Base-by-base conservation (phyloP, 2,329 filamentous ascomycete species). In the Epichloe baconii region DNA sequence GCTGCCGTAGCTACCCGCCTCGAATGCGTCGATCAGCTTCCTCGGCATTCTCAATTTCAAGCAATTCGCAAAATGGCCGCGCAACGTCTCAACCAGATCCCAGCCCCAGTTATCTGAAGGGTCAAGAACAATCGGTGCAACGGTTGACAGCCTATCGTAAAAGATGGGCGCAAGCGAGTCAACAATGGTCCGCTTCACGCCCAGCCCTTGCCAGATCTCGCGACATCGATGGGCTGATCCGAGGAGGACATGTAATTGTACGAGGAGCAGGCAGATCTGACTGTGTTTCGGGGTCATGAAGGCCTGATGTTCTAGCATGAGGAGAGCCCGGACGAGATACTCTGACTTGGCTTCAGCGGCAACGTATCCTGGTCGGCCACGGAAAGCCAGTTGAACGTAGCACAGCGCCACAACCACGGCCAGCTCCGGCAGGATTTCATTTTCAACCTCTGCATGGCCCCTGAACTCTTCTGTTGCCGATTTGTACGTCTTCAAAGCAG, bases 121-220 rank as follows among this genome's bases (percentile, higher is more conserved):
- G 17, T 64, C 59, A 55, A 72, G 55, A 50, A 69, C 53, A 8
- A 58, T 56, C 0, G 78, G 78, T 0, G 77, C 67, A 2, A 80
- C 60, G 1, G 70, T 74, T 1, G 76, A 75, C 5, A 80, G 62
- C 2, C 78, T 71, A 58, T 82, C 78, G 53, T 76, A 74, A 53
- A 78, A 78, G 1, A 78, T 63, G 0, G 76, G 72, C 3, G 68
- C 76, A 0, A 81, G 67, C 0, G 76, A 74, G 54, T 80, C 77
- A n/a, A 78, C 71, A 31, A 79, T 76, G 0, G 75, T 76, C 21
- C 77, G 71, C 62, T 81, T 81, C 2, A 81, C 71, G 3, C 71
- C 75, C 10, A 79, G 67, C 0, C 67, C 67, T 11, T 68, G 65
- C 76, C 77, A 80, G 2, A 77, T 61, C 36, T 71, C 61, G 23